Evolutionary conservation across 768 basidiomycete genomes (phyloP).

Genomic region (Lanmaoa pseudosensibilis): DNA sequence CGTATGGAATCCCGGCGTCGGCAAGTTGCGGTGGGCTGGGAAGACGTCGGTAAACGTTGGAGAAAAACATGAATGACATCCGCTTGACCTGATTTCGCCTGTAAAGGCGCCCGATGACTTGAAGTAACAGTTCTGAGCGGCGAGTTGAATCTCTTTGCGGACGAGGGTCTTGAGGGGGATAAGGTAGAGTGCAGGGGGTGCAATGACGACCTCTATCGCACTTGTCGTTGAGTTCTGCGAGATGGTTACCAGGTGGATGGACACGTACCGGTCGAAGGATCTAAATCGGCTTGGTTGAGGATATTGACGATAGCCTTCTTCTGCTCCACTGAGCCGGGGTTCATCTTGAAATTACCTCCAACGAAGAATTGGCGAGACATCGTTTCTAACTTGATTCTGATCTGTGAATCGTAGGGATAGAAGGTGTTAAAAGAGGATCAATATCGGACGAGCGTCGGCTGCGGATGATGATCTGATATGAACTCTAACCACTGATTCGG

Average conservation of each 20-base stretch:
- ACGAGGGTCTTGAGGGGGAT: constrained; percentile 64
- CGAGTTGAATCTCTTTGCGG: constrained; percentile 68
- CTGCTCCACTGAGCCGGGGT: constrained; percentile 66
- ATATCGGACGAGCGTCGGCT: not conserved
- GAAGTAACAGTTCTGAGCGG: constrained; percentile 91
- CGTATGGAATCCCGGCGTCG: constrained; percentile 86
- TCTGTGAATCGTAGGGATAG: not conserved
- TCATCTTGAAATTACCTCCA: constrained; percentile 99
- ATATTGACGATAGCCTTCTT: constrained; percentile 63
- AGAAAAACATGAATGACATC: not conserved
- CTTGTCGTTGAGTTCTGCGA: constrained; percentile 10
- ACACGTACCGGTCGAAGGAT: constrained; percentile 67
- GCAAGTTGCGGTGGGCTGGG: constrained; percentile 76
- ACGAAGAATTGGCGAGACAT: constrained; percentile 91
- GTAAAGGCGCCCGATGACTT: constrained; percentile 90
- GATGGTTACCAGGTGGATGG: not conserved
- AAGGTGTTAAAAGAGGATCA: not conserved
- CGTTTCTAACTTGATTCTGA: constrained; percentile 5
- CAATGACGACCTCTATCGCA: constrained; percentile 82
- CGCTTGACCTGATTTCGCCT: constrained; percentile 85
- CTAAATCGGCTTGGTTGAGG: constrained; percentile 79
- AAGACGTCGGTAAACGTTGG: not conserved
- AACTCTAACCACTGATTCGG: not conserved
- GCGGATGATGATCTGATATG: constrained; percentile 4
- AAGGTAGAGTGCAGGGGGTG: constrained; percentile 89